phyloP scores from a whole-genome alignment of 805 yeast genomes.

The Kazachstania bromeliacearum region DNA sequence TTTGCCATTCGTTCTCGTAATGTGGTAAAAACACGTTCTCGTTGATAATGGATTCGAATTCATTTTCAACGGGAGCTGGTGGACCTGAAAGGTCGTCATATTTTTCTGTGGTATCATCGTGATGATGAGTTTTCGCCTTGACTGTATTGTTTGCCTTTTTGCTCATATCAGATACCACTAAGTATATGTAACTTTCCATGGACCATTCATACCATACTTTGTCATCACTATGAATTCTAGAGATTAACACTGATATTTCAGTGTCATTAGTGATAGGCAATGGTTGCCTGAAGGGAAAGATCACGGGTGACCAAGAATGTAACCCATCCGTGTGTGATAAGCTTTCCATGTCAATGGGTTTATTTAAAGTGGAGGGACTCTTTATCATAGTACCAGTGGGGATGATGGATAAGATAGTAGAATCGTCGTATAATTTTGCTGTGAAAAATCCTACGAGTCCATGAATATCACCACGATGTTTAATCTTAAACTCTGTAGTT shows the following conservation, averaged over 20 bases:
- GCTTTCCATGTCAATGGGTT: neutral
- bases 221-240: slow-evolving; percentile 33
- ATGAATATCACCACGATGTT: slow-evolving; percentile 48
- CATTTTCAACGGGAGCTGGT: neutral
- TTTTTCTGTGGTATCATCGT: neutral
- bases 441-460: slow-evolving; percentile 70
- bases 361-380: neutral
- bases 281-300: slow-evolving; percentile 52
- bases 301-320: slow-evolving; percentile 61
- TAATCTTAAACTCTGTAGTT: slow-evolving; percentile 36
- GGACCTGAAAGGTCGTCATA: neutral
- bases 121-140: neutral
- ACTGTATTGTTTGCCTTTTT: neutral
- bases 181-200: slow-evolving; percentile 41
- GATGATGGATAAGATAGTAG: slow-evolving; percentile 26
- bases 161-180: slow-evolving; percentile 22
- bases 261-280: slow-evolving; percentile 43
- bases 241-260: slow-evolving; percentile 43
- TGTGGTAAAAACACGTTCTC: slow-evolving; percentile 5
- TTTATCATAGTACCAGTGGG: slow-evolving; percentile 14
- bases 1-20: slow-evolving; percentile 23
- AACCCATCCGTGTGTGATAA: slow-evolving; percentile 34
- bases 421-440: slow-evolving; percentile 56
- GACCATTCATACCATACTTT: slow-evolving; percentile 66
- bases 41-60: neutral